Percentiles rank a stretch among this genome's conserved stretches.
Evolutionary conservation across 345 rosid species (phyloP).

Genomic region (Euphorbia tirucalli): DNA sequence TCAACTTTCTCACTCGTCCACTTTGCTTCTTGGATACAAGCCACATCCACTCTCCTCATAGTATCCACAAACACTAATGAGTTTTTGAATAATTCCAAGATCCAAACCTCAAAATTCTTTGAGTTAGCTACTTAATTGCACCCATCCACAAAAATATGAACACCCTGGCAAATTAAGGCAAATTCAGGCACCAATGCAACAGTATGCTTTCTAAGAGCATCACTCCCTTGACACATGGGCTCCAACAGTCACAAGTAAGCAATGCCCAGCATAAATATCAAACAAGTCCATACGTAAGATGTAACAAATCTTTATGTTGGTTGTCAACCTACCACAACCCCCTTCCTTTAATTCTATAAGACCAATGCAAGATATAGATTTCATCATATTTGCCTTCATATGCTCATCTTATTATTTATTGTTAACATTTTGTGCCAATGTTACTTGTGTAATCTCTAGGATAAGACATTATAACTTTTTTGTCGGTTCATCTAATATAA

Average conservation of each 20-base stretch:
- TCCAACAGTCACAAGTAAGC: background rate
- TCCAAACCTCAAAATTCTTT: background rate
- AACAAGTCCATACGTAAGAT: background rate
- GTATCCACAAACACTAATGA: too few relatives aligned
- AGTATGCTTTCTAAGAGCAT: too few relatives aligned
- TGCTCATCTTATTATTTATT: background rate
- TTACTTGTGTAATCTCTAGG: background rate
- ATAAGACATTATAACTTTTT: background rate
- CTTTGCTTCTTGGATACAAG: too few relatives aligned
- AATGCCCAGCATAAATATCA: background rate
- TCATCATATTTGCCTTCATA: background rate
- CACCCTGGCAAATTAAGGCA: too few relatives aligned
- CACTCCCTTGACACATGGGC: too few relatives aligned
- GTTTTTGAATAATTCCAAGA: too few relatives aligned
- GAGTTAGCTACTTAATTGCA: too few relatives aligned
- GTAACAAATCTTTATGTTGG: background rate
- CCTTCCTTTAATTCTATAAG: background rate
- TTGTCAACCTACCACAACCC: background rate
- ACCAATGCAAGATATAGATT: background rate
- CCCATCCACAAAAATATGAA: too few relatives aligned
- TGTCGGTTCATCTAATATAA: background rate
- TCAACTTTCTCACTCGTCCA: background rate
- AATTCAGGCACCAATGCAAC: too few relatives aligned
- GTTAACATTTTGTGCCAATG: too few relatives aligned
- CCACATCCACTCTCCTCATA: too few relatives aligned